Percentiles rank a stretch among this genome's conserved stretches.
Conservation (phyloP, 257 asterid genomes). For the Solanum corneliomulleri region DNA sequence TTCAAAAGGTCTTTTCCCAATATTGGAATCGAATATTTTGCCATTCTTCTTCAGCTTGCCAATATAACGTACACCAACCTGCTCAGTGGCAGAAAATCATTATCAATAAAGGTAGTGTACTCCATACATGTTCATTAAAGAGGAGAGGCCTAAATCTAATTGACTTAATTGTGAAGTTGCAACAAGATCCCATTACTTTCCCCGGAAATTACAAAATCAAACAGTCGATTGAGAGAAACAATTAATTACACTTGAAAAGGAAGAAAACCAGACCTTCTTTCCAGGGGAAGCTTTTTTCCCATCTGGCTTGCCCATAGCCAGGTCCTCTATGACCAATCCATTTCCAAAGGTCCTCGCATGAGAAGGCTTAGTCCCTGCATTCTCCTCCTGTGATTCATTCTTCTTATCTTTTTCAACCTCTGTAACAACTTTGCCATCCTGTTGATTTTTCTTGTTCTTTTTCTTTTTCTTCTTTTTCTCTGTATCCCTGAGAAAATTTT, state of each 20-base stretch:
- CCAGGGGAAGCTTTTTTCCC: conserved; percentile 81
- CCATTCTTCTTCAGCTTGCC: conserved; percentile 79
- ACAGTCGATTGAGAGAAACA: not conserved
- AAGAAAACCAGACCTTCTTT: conserved; percentile 42
- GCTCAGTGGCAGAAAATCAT: conserved; percentile 4
- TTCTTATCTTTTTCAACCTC: conserved; percentile 19
- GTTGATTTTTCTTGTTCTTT: conserved; percentile 38
- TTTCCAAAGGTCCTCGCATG: conserved; percentile 70
- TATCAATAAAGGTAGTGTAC: not conserved
- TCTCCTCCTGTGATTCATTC: conserved; percentile 34
- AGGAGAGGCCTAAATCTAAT: not conserved
- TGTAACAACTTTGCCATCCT: conserved; percentile 23
- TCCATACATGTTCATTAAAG: not conserved
- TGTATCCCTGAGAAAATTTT: conserved; percentile 17
- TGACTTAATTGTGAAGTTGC: not conserved
- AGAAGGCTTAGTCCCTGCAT: conserved; percentile 32
- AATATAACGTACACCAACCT: conserved; percentile 67
- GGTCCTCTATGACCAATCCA: conserved; percentile 76
- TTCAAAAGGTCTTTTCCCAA: conserved; percentile 68
- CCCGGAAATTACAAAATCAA: not conserved
- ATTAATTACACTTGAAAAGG: not conserved
- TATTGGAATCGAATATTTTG: conserved; percentile 62
- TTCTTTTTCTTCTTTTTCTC: conserved; percentile 56
- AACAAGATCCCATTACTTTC: not conserved
- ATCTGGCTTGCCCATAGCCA: conserved; percentile 86